Evolutionary conservation across 2,329 filamentous ascomycete genomes (phyloP).

Genomic region (Capronia epimyces): DNA sequence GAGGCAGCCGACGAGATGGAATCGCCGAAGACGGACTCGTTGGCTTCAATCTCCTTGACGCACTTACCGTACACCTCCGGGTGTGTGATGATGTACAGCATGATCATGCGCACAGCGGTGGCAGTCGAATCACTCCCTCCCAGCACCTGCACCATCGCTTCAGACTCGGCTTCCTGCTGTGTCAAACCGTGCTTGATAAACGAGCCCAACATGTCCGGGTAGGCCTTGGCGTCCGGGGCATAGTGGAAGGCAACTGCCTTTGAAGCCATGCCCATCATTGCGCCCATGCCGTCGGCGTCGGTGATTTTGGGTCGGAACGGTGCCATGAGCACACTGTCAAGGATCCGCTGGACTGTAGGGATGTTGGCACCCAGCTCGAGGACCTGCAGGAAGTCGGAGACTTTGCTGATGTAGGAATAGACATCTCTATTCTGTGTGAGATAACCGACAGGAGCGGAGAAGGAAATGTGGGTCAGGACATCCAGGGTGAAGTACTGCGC

Average conservation of each 20-base stretch:
- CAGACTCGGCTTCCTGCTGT: slow-evolving; percentile 15
- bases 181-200: slow-evolving; percentile 31
- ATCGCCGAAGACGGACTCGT: slow-evolving; percentile 8
- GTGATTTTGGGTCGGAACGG: slow-evolving; percentile 14
- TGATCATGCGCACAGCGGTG: slow-evolving; percentile 13
- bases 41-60: slow-evolving; percentile 34
- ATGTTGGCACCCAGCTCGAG: slow-evolving; percentile 18
- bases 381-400: slow-evolving; percentile 16
- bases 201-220: slow-evolving; percentile 32
- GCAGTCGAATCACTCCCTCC: slow-evolving; percentile 47
- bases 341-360: slow-evolving; percentile 5
- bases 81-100: slow-evolving; percentile 14
- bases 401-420: slow-evolving; percentile 15
- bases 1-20: slow-evolving; percentile 38
- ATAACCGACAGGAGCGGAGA: slow-evolving; percentile 17
- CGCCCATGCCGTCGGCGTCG: slow-evolving; percentile 15
- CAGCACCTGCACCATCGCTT: slow-evolving; percentile 24
- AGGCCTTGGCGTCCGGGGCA: slow-evolving; percentile 11
- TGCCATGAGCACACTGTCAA: slow-evolving; percentile 12
- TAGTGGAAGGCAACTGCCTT: slow-evolving; percentile 27
- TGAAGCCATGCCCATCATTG: slow-evolving; percentile 18
- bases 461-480: slow-evolving; percentile 21
- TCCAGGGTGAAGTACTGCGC: slow-evolving; percentile 22
- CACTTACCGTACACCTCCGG: slow-evolving; percentile 33
- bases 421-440: slow-evolving; percentile 19